Evolutionary conservation across 177 flowering plant species (phyloP).

Genomic region (Telopea speciosissima): DNA sequence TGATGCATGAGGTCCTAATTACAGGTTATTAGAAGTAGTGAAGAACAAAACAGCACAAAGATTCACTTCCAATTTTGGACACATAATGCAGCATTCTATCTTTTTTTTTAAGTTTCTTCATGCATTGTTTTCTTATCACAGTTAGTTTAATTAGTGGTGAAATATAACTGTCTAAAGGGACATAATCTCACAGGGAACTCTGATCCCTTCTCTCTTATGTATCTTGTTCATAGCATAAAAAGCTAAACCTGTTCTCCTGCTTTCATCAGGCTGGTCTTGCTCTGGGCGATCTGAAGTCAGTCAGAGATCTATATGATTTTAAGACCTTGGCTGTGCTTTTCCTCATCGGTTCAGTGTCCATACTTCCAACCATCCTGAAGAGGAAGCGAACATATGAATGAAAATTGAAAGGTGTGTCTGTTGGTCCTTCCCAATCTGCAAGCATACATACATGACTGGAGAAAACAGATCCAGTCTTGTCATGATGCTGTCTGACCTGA

Average conservation of each 20-base stretch:
- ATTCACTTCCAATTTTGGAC: no score
- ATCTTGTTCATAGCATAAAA: background rate
- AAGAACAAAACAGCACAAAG: no score
- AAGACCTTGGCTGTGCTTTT: conserved; percentile 83
- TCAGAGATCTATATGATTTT: conserved; percentile 87
- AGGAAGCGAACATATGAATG: conserved; percentile 74
- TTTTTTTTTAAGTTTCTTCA: no score
- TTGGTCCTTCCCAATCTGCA: background rate
- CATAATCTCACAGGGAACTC: no score
- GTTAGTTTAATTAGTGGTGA: no score
- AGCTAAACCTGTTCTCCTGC: background rate
- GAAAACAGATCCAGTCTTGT: background rate
- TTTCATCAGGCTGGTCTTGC: conserved; percentile 84
- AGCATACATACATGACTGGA: background rate
- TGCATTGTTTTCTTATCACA: no score
- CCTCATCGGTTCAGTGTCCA: conserved; percentile 72
- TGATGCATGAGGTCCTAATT: no score
- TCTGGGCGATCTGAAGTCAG: conserved; percentile 88
- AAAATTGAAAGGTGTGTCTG: conserved; percentile 26
- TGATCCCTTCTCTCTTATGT: background rate
- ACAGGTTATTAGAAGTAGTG: no score
- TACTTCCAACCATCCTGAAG: conserved; percentile 74
- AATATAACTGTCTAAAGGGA: no score
- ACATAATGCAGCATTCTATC: no score
- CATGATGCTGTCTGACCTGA: background rate